Evolutionary conservation across 208 protist species (phyloP).

Genomic region (Leishmania guyanensis): DNA sequence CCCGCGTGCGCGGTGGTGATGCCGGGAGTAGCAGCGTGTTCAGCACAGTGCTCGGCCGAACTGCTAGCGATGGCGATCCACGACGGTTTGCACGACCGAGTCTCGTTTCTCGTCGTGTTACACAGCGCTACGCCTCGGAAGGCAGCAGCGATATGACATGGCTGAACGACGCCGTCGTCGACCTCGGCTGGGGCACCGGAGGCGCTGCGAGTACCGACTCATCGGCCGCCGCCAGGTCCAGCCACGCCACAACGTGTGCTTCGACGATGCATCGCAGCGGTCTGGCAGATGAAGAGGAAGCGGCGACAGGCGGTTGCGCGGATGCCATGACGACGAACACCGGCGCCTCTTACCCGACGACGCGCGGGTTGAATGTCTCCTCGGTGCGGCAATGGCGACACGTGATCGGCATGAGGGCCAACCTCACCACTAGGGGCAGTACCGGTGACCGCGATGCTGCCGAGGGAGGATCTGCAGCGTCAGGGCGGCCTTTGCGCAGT

Average conservation of each 20-base stretch:
- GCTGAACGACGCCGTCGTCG: not conserved
- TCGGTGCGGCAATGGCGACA: slow-evolving; percentile 72
- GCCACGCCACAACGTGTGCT: slow-evolving; percentile 16
- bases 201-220: not conserved
- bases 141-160: slow-evolving; percentile 3
- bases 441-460: slow-evolving; percentile 11
- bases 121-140: slow-evolving; percentile 12
- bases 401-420: slow-evolving; percentile 27
- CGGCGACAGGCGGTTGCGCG: not conserved
- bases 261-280: slow-evolving; percentile 17
- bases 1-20: not conserved
- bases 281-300: not conserved
- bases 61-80: slow-evolving; percentile 21
- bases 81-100: slow-evolving; percentile 32
- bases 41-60: slow-evolving; percentile 23
- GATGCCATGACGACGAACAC: slow-evolving; percentile 7
- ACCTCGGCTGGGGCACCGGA: not conserved
- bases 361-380: slow-evolving; percentile 61
- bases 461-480: not conserved
- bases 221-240: slow-evolving; percentile 13
- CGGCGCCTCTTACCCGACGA: slow-evolving; percentile 49
- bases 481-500: slow-evolving; percentile 4
- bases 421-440: slow-evolving; percentile 7
- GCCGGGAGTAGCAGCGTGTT: slow-evolving; percentile 12
- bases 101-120: slow-evolving; percentile 39